Evolutionary conservation across 164 flowering plant species (phyloP), one percentile per base, ranked within the genome.

Genomic region (Warburgia ugandensis): DNA sequence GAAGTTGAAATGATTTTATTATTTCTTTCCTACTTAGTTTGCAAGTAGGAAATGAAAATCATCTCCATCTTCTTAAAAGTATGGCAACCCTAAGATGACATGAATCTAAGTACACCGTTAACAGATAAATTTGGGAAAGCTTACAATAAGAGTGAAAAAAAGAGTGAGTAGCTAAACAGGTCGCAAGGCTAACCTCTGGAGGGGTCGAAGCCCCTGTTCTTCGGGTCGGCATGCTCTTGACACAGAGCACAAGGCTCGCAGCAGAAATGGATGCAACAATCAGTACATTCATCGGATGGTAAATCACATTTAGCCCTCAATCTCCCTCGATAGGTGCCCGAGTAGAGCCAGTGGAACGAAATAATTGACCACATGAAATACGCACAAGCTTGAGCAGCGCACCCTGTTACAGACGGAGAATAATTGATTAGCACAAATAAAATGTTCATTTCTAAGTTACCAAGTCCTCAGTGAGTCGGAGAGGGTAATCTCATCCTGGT

Each of bases 161-260:
- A n/a, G n/a, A n/a, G n/a, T n/a, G n/a, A n/a, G n/a, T n/a, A n/a
- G n/a, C n/a, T n/a, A n/a, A n/a, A n/a, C n/a, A n/a, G n/a, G n/a
- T n/a, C n/a, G n/a, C n/a, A n/a, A n/a, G 2, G 7, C 38, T 25
- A 16, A 68, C 67, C 73, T 53, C 53, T 49, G 22, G 73, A 58
- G 20, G 76, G 73, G 26, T 68, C 62, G 1, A 66, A 27, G 22
- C 72, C 72, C 19, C 69, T 48, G 13, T 33, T 20, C 48, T 61
- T 63, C 45, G 69, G 58, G 55, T 69, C 72, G 10, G 52, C 58
- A 27, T 67, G 56, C 26, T 66, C 69, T 56, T 67, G 74, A 47
- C 69, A 61, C 7, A 69, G 58, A 33, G 74, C 77, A 33, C 77
- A 73, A 5, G 54, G 14, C 0, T 55, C 66, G n/a, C 77, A 73